phyloP scores from a whole-genome alignment of 2,329 filamentous ascomycete genomes.

The Balansia obtecta region DNA sequence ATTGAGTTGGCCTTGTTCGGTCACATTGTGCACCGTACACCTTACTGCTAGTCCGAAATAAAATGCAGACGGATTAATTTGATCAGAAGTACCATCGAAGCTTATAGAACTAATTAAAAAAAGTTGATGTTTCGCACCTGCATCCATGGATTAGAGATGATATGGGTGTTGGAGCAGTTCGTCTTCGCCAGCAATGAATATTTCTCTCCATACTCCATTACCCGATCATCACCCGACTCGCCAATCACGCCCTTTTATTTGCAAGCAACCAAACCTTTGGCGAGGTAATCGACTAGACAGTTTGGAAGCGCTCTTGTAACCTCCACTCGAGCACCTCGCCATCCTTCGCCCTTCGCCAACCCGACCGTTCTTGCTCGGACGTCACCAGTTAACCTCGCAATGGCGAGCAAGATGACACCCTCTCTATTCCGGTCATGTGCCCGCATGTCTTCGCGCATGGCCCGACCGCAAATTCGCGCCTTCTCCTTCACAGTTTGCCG shows the following conservation, averaged over 20 bases:
- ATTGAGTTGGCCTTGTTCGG: too few relatives aligned
- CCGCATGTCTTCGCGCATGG: slow-evolving; percentile 50
- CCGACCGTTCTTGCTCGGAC: slow-evolving; percentile 9
- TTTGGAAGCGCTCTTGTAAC: slow-evolving; percentile 11
- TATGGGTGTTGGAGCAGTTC: too few relatives aligned
- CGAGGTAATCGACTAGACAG: not conserved
- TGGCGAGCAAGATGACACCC: slow-evolving; percentile 77
- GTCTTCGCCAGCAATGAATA: not conserved
- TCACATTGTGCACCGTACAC: too few relatives aligned
- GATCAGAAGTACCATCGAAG: too few relatives aligned
- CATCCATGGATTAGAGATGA: too few relatives aligned
- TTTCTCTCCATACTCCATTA: not conserved
- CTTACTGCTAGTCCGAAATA: too few relatives aligned
- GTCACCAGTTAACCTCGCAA: slow-evolving; percentile 24
- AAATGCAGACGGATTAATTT: too few relatives aligned
- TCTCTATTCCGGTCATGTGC: slow-evolving; percentile 57
- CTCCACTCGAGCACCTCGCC: slow-evolving; percentile 11
- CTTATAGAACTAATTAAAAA: too few relatives aligned
- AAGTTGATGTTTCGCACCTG: too few relatives aligned
- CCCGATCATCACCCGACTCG: slow-evolving; percentile 10
- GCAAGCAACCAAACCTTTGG: slow-evolving; percentile 8
- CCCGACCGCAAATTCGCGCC: slow-evolving; percentile 55
- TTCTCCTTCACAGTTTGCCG: slow-evolving; percentile 57
- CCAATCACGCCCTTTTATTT: slow-evolving; percentile 15
- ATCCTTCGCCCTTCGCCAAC: slow-evolving; percentile 5